Evolutionary conservation across 208 protist genomes (phyloP), one percentile per base, ranked within the genome.

Genomic region (Wallacemonas sp.): DNA sequence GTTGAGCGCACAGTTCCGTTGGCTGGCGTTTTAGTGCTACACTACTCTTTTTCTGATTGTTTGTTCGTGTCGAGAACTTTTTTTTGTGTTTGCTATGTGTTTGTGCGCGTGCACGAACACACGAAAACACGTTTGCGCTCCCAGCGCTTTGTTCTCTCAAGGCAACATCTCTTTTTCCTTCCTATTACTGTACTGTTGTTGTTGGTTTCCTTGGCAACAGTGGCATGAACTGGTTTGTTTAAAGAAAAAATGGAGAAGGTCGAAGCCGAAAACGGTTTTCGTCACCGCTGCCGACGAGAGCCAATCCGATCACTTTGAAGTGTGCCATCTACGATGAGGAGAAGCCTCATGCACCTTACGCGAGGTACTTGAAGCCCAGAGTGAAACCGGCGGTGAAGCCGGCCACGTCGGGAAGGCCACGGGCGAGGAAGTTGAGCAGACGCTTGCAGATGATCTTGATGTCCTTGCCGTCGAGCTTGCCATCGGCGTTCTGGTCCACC

Each of bases 381-480:
- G 79, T 75, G 46, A 89, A 84, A 30, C 86, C 78, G 1, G 73
- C 63, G 42, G 72, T 67, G 63, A 92, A 89, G 24, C 80, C 83
- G 37, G 74, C 74, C 15, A 71, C 71, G 33, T 81, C 78, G 30
- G 74, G 76, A 29, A 89, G 37, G 21, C 86, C 80, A 15, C 67
- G 44, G 34, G 68, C 61, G 21, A 73, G 50, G 65, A 78, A 83
- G 22, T 21, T 39, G 32, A 82, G 45, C 21, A 63, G 64, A 15
- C 76, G 70, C 50, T 81, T 60, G 45, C 79, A 62, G n/a, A 88
- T 59, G 63, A 85, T 73, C 29, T 79, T 80, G 2, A 81, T 41
- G 45, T 90, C 78, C 30, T 76, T 41, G 32, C 44, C 41, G 48
- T 90, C 73, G 8, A 90, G 48, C 64, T 79, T 81, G 19, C 79